Evolutionary conservation across 140 eudicot genomes (phyloP).

Genomic region (Cichorium intybus): DNA sequence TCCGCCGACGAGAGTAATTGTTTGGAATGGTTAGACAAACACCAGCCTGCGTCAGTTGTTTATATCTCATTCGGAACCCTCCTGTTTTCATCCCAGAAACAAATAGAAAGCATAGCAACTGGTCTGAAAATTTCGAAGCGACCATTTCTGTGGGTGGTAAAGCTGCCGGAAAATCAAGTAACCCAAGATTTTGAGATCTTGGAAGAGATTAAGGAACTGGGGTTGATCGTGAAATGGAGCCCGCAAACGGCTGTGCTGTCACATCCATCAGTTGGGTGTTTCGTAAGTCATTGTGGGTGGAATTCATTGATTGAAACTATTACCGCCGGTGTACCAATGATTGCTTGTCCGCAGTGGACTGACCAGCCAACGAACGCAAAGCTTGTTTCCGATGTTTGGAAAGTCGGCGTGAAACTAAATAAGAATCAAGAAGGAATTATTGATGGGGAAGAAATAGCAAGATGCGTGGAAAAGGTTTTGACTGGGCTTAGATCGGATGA

Average conservation of each 20-base stretch:
- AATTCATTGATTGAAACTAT: not conserved
- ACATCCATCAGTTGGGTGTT: too few species aligned
- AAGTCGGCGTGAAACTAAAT: constrained; percentile 10
- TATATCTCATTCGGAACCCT: constrained; percentile 14
- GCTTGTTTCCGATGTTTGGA: too few species aligned
- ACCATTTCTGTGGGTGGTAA: constrained; percentile 29
- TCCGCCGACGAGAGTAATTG: too few species aligned
- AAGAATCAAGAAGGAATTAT: not conserved
- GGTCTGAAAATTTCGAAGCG: constrained; percentile 2
- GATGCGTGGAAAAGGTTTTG: constrained; percentile 11
- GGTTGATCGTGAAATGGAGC: constrained; percentile 31
- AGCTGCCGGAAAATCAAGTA: constrained; percentile 3
- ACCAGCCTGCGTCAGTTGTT: not conserved
- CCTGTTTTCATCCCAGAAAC: not conserved
- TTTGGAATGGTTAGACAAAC: constrained; percentile 12
- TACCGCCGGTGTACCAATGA: too few species aligned
- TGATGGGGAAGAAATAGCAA: constrained; percentile 10
- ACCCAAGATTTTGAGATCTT: not conserved
- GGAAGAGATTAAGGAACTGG: constrained; percentile 23
- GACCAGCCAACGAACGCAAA: too few species aligned
- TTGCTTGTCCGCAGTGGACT: too few species aligned
- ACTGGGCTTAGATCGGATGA: constrained; percentile 6
- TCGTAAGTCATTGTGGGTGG: constrained; percentile 33
- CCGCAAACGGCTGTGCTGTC: constrained; percentile 20
- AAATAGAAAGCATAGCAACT: too few species aligned